phyloP scores from a whole-genome alignment of 306 rosid genomes.

The Cicer cuneatum region DNA sequence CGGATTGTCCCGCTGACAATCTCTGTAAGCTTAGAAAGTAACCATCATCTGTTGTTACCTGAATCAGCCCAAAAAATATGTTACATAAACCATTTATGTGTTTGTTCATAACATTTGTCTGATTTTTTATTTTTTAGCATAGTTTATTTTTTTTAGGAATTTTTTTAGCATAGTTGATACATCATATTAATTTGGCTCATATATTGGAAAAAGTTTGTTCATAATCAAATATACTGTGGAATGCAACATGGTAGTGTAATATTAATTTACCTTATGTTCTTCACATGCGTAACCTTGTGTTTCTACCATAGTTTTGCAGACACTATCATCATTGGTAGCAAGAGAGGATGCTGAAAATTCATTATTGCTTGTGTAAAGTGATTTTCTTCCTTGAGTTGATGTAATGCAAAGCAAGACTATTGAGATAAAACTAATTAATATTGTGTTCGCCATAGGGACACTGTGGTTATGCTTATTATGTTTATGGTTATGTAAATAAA shows the following conservation, averaged over 20 bases:
- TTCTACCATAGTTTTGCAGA: slow-evolving; percentile 60
- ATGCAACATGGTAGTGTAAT: background rate
- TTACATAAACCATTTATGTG: no score
- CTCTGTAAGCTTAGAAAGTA: slow-evolving; percentile 72
- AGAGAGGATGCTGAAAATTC: slow-evolving; percentile 32
- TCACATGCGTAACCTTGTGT: slow-evolving; percentile 67
- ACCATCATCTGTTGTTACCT: slow-evolving; percentile 73
- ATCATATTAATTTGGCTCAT: no score
- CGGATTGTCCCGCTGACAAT: slow-evolving; percentile 50
- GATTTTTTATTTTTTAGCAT: no score
- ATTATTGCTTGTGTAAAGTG: slow-evolving; percentile 19
- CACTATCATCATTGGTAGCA: slow-evolving; percentile 44
- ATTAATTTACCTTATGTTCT: slow-evolving; percentile 61
- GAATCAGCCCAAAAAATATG: background rate
- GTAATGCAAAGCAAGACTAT: slow-evolving; percentile 30
- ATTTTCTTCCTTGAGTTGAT: slow-evolving; percentile 44
- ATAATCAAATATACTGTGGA: background rate
- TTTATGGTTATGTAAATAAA: background rate
- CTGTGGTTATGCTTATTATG: background rate
- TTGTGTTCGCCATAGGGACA: slow-evolving; percentile 35
- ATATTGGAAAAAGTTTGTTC: no score
- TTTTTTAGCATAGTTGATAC: no score
- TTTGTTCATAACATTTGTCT: no score
- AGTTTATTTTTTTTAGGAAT: no score
- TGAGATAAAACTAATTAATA: slow-evolving; percentile 25